Base-by-base conservation (phyloP, 2,329 filamentous ascomycete genomes). In the Arthrinium puccinioides region DNA sequence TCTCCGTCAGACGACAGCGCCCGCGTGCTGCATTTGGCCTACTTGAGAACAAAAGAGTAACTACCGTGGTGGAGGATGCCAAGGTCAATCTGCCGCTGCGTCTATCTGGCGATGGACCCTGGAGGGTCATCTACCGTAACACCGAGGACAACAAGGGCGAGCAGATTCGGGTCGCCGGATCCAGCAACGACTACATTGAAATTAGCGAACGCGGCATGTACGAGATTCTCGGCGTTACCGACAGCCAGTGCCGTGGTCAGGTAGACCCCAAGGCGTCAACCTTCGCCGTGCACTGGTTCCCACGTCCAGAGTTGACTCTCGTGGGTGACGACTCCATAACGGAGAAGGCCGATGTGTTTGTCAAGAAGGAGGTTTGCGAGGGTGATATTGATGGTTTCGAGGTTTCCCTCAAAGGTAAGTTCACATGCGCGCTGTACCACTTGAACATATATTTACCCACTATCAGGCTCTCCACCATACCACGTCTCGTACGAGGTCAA, bases 341-440 rank as follows among this genome's bases (percentile, higher is more conserved):
- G 9, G 61, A 70, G 24, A 66, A 69, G 13, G 67, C 65, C 8
- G 66, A 69, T 20, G 69, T 70, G 23, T 84, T 82, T 54, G 57
- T 80, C 48, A 94, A 94, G 60, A 74, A 80, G 28, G 82, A 89
- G 43, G 82, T 98, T 21, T 98, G 92, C 54, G 89, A 98, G 64
- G 90, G 90, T 21, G 90, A 97, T 44, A 84, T 95, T 52, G 90
- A 96, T 57, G 79, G 81, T 4, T 80, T 96, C 38, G 88, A 96
- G 52, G 67, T 98, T 37, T 73, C 74, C 29, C 73, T 98, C 44
- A 76, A 76, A 56, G 90, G 87, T 76, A 74, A 63, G 71, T 55
- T 28, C 26, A 34, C 11, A n/a, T 23, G 6, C 21, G 15, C n/a
- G 25, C 24, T 6, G 20, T 20, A 8, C 2, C 19, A 9, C 7